Percentiles rank a stretch among this genome's conserved stretches.
phyloP scores from a whole-genome alignment of 2,329 filamentous ascomycete species.

The Orbilia ellipsospora region DNA sequence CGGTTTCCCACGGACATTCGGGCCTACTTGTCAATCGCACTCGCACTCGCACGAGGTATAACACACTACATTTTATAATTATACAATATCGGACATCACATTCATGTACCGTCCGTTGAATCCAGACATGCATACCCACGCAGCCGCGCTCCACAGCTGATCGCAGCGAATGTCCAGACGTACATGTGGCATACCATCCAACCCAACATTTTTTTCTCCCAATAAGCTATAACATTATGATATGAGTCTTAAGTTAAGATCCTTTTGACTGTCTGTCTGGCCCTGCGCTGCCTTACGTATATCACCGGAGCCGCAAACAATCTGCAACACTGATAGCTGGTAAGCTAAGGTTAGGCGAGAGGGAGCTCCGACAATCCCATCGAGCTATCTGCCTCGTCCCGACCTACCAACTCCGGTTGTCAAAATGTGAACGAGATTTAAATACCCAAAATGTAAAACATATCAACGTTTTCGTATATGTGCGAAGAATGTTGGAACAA shows the following conservation, averaged over 20 bases:
- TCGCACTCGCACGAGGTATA: constrained; percentile 18
- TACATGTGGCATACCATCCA: not conserved
- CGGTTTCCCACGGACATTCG: constrained; percentile 38
- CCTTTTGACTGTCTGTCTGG: not conserved
- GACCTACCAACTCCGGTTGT: constrained; percentile 43
- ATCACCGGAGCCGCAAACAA: constrained; percentile 29
- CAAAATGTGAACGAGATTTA: constrained; percentile 16
- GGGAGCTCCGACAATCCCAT: constrained; percentile 33
- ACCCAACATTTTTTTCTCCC: constrained; percentile 22
- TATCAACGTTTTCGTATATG: constrained; percentile 26
- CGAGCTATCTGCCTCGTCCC: constrained; percentile 22
- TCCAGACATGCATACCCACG: too few relatives aligned
- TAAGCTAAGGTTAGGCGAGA: constrained; percentile 38
- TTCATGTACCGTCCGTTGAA: too few relatives aligned
- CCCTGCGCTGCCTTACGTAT: constrained; percentile 23
- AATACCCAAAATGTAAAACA: constrained; percentile 7
- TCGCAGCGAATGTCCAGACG: constrained; percentile 12
- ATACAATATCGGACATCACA: too few relatives aligned
- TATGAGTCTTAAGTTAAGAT: constrained; percentile 19
- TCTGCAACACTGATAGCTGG: not conserved
- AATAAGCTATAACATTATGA: not conserved
- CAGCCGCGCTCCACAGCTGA: constrained; percentile 11
- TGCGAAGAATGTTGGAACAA: constrained; percentile 31
- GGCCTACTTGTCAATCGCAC: constrained; percentile 14
- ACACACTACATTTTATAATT: not conserved